A percentile compares a stretch with the other conserved stretches of the same genome.
Conservation (phyloP, 192 early-diverging fungal species). For the Umbelopsis sp. region DNA sequence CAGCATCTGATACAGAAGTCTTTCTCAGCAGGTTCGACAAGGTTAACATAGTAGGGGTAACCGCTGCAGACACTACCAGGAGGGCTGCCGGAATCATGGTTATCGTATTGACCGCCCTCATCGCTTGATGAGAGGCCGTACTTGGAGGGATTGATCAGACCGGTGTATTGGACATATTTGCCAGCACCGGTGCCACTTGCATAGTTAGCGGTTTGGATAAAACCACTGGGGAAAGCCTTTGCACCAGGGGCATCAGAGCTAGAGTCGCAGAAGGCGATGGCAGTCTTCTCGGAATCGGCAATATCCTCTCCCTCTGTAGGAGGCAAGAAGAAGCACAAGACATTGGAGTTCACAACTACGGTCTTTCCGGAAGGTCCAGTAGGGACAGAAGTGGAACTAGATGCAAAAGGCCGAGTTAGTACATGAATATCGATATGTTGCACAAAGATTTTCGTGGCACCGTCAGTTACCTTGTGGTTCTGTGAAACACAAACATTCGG, state of each 20-base stretch:
- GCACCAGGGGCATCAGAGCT: conserved; percentile 42
- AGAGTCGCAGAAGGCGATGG: conserved; percentile 47
- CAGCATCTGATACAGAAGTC: conserved; percentile 59
- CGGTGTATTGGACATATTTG: conserved; percentile 44
- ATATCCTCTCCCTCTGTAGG: conserved; percentile 44
- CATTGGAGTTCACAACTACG: conserved; percentile 16
- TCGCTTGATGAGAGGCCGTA: conserved; percentile 30
- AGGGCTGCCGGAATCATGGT: conserved; percentile 34
- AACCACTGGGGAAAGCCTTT: conserved; percentile 38
- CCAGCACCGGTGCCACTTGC: conserved; percentile 21
- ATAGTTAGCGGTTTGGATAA: conserved; percentile 28
- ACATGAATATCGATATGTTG: neutral
- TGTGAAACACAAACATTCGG: too few species aligned
- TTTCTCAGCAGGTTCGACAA: conserved; percentile 41
- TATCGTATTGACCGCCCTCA: conserved; percentile 44
- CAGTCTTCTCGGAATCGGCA: conserved; percentile 45
- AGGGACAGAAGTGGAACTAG: neutral
- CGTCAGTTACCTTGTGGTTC: too few species aligned
- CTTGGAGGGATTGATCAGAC: conserved; percentile 27
- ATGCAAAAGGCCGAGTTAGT: neutral
- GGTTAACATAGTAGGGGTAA: conserved; percentile 41
- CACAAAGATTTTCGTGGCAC: too few species aligned
- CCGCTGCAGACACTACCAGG: conserved; percentile 31
- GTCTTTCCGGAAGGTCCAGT: conserved; percentile 22
- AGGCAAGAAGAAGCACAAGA: conserved; percentile 46